Conservation (phyloP, 2,329 filamentous ascomycete genomes). For the Pleoardoris graminearum region DNA sequence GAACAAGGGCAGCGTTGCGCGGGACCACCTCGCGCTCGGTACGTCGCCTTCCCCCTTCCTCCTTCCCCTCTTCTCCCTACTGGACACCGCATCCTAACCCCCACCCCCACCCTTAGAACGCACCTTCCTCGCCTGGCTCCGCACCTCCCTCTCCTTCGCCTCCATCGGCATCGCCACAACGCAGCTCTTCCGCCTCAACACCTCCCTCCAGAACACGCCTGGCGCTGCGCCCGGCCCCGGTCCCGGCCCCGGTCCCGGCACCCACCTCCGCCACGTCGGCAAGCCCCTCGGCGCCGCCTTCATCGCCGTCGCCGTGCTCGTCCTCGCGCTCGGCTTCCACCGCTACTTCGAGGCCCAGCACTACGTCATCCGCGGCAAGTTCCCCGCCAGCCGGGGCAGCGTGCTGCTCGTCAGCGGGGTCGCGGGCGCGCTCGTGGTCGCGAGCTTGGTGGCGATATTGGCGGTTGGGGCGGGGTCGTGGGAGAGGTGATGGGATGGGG, state of each 20-base stretch:
- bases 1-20: slow-evolving; percentile 81
- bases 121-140: slow-evolving; percentile 83
- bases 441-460: slow-evolving; percentile 63
- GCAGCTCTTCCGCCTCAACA: slow-evolving; percentile 82
- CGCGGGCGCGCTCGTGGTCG: slow-evolving; percentile 61
- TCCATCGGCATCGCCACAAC: slow-evolving; percentile 83
- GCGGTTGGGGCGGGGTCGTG: slow-evolving; percentile 55
- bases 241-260: slow-evolving; percentile 17
- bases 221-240: too few species aligned
- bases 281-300: slow-evolving; percentile 68
- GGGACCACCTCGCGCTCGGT: slow-evolving; percentile 82
- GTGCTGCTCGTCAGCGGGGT: slow-evolving; percentile 70
- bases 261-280: slow-evolving; percentile 33
- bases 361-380: slow-evolving; percentile 79
- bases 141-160: slow-evolving; percentile 79
- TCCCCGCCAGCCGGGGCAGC: slow-evolving; percentile 76
- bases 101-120: slow-evolving; percentile 59
- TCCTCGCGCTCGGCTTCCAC: slow-evolving; percentile 75
- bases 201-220: slow-evolving; percentile 54
- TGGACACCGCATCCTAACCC: not conserved
- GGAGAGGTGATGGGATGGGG: slow-evolving; percentile 38
- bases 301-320: slow-evolving; percentile 72
- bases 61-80: slow-evolving; percentile 22
- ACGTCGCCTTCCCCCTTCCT: slow-evolving; percentile 24
- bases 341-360: slow-evolving; percentile 77